Evolutionary conservation across 768 basidiomycete genomes (phyloP).

Genomic region (Agaricus blazei): DNA sequence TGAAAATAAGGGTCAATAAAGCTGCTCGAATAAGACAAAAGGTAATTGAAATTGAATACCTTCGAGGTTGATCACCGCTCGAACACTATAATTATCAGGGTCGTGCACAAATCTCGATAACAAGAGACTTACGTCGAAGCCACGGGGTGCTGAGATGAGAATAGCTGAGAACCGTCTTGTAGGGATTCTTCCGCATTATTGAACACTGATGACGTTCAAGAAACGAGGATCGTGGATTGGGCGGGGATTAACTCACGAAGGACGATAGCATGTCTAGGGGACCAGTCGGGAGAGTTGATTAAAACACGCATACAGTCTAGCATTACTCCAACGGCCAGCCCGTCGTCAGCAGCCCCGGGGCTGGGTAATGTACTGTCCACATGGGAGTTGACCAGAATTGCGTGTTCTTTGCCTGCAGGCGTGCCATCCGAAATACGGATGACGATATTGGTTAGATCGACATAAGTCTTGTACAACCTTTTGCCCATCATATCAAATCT

Average conservation of each 20-base stretch:
- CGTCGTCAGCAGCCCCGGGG: conserved; percentile 88
- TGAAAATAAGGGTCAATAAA: neutral
- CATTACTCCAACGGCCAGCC: conserved; percentile 85
- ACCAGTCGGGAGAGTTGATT: conserved; percentile 59
- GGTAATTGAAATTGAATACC: conserved; percentile 33
- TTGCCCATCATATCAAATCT: conserved; percentile 93
- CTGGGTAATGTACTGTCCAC: conserved; percentile 87
- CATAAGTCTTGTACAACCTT: conserved; percentile 81
- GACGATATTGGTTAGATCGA: conserved; percentile 83
- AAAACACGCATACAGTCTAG: conserved; percentile 83
- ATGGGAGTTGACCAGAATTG: conserved; percentile 85
- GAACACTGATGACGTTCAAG: conserved; percentile 55
- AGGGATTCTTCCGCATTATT: conserved; percentile 94
- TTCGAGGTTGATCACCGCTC: conserved; percentile 88
- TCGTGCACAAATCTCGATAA: neutral
- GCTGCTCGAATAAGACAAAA: neutral
- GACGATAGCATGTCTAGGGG: conserved; percentile 72
- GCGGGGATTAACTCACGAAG: conserved; percentile 57
- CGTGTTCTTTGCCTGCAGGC: conserved; percentile 66
- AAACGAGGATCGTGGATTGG: neutral
- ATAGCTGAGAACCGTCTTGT: conserved; percentile 93
- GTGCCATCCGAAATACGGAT: conserved; percentile 82
- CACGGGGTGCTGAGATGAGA: conserved; percentile 81
- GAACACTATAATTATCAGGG: conserved; percentile 46
- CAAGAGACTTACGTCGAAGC: conserved; percentile 55